Evolutionary conservation across 345 rosid genomes (phyloP), one percentile per base, ranked within the genome.

Genomic region (Gossypium ekmanianum): DNA sequence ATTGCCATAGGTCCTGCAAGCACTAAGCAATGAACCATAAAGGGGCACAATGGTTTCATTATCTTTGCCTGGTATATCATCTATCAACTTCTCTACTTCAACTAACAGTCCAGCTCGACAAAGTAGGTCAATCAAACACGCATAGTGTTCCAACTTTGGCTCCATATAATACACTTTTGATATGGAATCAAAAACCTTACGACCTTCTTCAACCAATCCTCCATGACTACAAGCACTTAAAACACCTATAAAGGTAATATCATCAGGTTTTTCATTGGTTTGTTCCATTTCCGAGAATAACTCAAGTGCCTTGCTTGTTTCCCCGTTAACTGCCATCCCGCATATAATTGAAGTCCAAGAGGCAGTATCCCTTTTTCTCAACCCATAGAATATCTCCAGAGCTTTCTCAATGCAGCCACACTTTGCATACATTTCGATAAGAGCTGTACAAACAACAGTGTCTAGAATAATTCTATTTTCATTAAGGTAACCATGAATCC

Each of bases 151-250:
- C 26, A 88, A 16, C 75, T 88, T 88, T 27, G 96, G 92, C 81
- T 69, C 73, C 43, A 90, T 85, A 16, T 80, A 77, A 70, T 87
- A 86, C 11, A 62, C 61, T 39, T 63, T 39, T 14, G 70, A 81
- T 96, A 92, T 89, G 45, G 89, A 87, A 66, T 77, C 39, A n/a
- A 89, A 89, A n/a, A 82, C 39, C 24, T 29, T 58, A 16, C 86
- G 90, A 1, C 95, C 94, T 84, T 90, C 92, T 13, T 77, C 80
- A 54, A 92, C 87, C 78, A 92, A 76, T 61, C 97, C 97, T 75
- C 92, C 96, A 76, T 92, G 96, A 80, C 84, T 92, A 77, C 94
- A 92, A 7, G 97, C 97, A 72, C 90, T 89, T 74, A 92, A 76
- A 74, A 90, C 92, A 11, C 91, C 89, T 2, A 90, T 84, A 68